Evolutionary conservation across 495 filamentous ascomycete genomes (phyloP).

Genomic region (Mytilinidion resinicola): DNA sequence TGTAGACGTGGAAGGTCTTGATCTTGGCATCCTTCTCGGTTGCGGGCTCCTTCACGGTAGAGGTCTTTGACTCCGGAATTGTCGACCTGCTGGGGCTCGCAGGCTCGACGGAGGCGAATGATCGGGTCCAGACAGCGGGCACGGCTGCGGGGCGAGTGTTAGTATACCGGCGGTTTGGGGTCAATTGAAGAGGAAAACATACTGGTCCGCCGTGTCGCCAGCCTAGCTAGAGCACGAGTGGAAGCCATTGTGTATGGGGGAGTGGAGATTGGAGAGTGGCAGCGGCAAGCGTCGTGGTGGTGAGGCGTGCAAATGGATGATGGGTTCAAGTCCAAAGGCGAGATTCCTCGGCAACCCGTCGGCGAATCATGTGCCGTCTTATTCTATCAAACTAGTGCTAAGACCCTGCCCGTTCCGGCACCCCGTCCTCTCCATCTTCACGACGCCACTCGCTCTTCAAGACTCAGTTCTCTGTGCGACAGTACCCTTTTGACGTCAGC

Average conservation of each 20-base stretch:
- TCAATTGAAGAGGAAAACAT: neutral
- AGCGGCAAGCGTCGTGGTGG: slow-evolving; percentile 4
- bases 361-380: neutral
- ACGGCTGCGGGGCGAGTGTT: slow-evolving; percentile 21
- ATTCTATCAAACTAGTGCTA: no score
- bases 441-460: neutral
- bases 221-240: slow-evolving; percentile 23
- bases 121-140: slow-evolving; percentile 22
- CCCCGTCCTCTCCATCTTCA: neutral
- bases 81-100: slow-evolving; percentile 8
- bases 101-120: slow-evolving; percentile 28
- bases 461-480: no score
- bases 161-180: slow-evolving; percentile 7
- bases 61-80: slow-evolving; percentile 46
- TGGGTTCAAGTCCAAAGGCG: neutral
- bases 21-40: slow-evolving; percentile 53
- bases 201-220: slow-evolving; percentile 21
- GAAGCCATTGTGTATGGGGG: slow-evolving; percentile 19
- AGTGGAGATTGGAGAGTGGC: slow-evolving; percentile 2
- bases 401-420: neutral
- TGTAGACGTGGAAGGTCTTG: slow-evolving; percentile 98
- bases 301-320: neutral
- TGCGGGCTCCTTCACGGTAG: slow-evolving; percentile 50
- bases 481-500: no score
- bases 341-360: neutral